Evolutionary conservation across 1,284 basidiomycete genomes (phyloP).

Genomic region (Irpex sp.): DNA sequence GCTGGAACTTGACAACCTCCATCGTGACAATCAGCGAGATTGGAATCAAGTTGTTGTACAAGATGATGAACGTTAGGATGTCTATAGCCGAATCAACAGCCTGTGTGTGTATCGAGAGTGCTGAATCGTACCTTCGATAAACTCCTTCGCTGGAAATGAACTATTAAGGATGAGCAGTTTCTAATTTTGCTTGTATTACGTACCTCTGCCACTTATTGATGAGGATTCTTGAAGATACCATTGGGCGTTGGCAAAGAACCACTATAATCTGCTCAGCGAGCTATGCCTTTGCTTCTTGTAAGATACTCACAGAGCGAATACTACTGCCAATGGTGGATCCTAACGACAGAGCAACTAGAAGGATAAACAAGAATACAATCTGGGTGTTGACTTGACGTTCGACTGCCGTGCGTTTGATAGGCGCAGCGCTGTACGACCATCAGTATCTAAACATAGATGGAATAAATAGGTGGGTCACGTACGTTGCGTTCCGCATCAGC

Average conservation of each 20-base stretch:
- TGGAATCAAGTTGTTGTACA: constrained; percentile 99
- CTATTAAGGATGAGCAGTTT: constrained; percentile 2
- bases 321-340: constrained; percentile 92
- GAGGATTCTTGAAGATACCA: constrained; percentile 77
- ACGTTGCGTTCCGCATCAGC: constrained; percentile 95
- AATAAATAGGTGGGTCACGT: constrained; percentile 31
- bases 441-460: constrained; percentile 1
- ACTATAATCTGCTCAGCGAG: constrained; percentile 32
- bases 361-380: constrained; percentile 93
- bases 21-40: constrained; percentile 99
- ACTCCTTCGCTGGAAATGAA: constrained; percentile 56
- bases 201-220: constrained; percentile 60
- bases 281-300: background rate
- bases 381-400: constrained; percentile 96
- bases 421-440: constrained; percentile 65
- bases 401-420: constrained; percentile 95
- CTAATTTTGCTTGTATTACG: constrained; percentile 19
- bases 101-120: background rate
- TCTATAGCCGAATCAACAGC: constrained; percentile 42
- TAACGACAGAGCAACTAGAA: constrained; percentile 85
- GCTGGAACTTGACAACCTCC: constrained; percentile 99
- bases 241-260: constrained; percentile 80
- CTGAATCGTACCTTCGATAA: constrained; percentile 68
- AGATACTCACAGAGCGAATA: constrained; percentile 58
- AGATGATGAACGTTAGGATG: constrained; percentile 96